A percentile compares a stretch with the other conserved stretches of the same genome.
These are phyloP conservation scores for Trichoderma parareesei DNA, from an alignment of 495 filamentous ascomycete species.

Conservation along the genomic window DNA sequence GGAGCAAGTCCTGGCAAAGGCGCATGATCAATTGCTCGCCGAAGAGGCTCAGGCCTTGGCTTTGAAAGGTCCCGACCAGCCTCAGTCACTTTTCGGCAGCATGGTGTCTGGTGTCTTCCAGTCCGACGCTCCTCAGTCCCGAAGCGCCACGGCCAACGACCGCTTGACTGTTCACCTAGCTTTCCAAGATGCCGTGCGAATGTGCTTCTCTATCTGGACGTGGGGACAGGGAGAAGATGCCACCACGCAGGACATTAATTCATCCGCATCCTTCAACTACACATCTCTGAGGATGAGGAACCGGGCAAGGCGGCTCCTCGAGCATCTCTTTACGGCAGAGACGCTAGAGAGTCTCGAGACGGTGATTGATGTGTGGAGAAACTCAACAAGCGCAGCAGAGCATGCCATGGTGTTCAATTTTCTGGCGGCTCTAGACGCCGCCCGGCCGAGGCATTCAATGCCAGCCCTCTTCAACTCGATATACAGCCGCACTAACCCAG, in stretches of 20 bases:
- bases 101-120: constrained; percentile 93
- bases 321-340: constrained; percentile 89
- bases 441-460: constrained; percentile 83
- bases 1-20: constrained; percentile 79
- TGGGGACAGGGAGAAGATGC: constrained; percentile 66
- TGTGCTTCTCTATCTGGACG: constrained; percentile 90
- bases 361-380: constrained; percentile 70
- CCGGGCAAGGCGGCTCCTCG: constrained; percentile 74
- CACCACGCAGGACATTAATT: constrained; percentile 53
- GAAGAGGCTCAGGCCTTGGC: constrained; percentile 63
- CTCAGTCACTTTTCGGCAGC: constrained; percentile 89
- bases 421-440: constrained; percentile 84
- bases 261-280: constrained; percentile 77
- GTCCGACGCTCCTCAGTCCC: constrained; percentile 63
- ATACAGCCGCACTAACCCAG: constrained; percentile 84
- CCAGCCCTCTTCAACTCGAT: constrained; percentile 97
- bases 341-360: constrained; percentile 93
- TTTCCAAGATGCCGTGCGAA: constrained; percentile 88
- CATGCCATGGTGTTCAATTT: constrained; percentile 62
- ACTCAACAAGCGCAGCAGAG: constrained; percentile 29
- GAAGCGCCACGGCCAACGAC: constrained; percentile 81
- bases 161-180: constrained; percentile 88
- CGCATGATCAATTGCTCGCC: constrained; percentile 71
- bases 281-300: constrained; percentile 85
- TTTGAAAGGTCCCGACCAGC: constrained; percentile 72